Evolutionary conservation across 768 basidiomycete species (phyloP), one percentile per base, ranked within the genome.

Genomic region (Podaxis sp.): DNA sequence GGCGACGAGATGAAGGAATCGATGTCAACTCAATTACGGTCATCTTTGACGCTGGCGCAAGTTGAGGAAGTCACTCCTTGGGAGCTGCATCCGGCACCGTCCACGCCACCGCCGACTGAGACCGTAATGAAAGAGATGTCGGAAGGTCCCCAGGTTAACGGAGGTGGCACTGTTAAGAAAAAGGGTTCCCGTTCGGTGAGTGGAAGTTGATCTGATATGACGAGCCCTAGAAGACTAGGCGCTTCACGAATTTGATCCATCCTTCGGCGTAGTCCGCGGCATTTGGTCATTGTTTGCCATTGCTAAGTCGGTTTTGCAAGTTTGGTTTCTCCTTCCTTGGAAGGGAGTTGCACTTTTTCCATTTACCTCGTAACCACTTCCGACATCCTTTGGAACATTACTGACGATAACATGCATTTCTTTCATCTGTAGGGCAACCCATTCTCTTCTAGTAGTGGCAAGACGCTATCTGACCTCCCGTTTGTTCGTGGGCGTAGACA

Each of bases 401-500:
- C 51, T 60, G 51, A 52, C 51, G 29, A 57, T 57, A 38, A 38
- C 11, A 43, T 53, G 51, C 55, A 37, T 56, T 25, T 50, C 27
- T 53, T 27, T 24, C 33, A 19, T 36, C 27, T 22, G 15, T n/a
- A 62, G 61, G 54, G 53, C 29, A 47, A 49, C 24, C 36, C 54
- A 15, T 43, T 60, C 38, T 59, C 62, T 36, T 49, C 65, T 53
- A 65, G 59, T 52, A 52, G 33, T 57, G 64, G 46, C 46, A 62
- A 50, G 33, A 25, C 61, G 13, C 38, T 56, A 40, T 60, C 72
- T 17, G 73, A 73, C 25, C 29, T 70, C 19, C 66, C 69, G 24
- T 69, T 73, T 6, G 62, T 73, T 29, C 70, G 71, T 15, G 67
- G 72, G 43, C 76, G 76, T 43, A 78, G 75, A 59, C 74, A 74